These are phyloP conservation scores for Hippophae tibetana DNA, from an alignment of 306 rosid genomes.

Conservation along the genomic window DNA sequence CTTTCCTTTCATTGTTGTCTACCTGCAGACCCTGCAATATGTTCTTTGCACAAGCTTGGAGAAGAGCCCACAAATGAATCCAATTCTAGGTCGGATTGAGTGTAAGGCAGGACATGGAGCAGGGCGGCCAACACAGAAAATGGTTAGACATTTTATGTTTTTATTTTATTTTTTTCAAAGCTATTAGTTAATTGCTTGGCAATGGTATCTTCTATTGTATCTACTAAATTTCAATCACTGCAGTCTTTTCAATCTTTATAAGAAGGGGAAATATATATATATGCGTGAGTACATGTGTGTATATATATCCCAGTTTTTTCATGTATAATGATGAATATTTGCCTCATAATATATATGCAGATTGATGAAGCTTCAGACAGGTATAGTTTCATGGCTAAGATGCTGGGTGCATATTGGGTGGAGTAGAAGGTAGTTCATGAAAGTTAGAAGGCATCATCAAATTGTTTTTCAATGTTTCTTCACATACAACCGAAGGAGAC, in stretches of 20 bases:
- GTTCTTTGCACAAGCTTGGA: constrained; percentile 57
- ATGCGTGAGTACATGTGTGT: too few relatives aligned
- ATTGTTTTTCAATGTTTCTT: too few relatives aligned
- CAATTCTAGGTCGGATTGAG: constrained; percentile 86
- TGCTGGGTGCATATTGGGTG: constrained; percentile 38
- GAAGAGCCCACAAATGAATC: constrained; percentile 75
- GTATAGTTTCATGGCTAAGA: constrained; percentile 47
- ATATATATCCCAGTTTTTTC: too few relatives aligned
- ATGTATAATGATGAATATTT: too few relatives aligned
- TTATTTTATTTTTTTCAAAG: background rate
- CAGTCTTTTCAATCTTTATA: too few relatives aligned
- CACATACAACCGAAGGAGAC: too few relatives aligned
- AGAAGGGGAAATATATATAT: too few relatives aligned
- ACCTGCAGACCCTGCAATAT: constrained; percentile 63
- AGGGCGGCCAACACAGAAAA: constrained; percentile 89
- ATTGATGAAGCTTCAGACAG: constrained; percentile 56
- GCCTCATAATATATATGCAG: constrained; percentile 11
- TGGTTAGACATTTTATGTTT: constrained; percentile 24
- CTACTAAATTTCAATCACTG: too few relatives aligned
- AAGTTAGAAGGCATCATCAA: too few relatives aligned
- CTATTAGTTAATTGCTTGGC: background rate
- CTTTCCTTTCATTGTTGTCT: background rate
- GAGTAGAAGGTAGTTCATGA: constrained; percentile 14
- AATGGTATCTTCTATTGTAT: background rate
- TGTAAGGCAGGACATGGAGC: constrained; percentile 82